Evolutionary conservation across 2,329 filamentous ascomycete genomes (phyloP).

Genomic region (Bipolaris bicolor): DNA sequence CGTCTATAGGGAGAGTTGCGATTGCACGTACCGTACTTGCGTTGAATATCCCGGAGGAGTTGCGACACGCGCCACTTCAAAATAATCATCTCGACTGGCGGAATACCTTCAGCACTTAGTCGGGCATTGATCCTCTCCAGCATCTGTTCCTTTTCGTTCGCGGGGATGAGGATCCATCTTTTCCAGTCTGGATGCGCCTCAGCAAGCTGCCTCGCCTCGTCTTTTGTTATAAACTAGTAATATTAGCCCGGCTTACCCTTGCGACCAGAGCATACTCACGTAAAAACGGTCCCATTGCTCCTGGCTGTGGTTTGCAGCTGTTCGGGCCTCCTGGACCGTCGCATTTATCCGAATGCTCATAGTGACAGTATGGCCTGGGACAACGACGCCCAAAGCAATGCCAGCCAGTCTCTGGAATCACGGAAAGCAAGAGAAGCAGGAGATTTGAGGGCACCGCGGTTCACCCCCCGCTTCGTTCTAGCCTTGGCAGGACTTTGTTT

Average conservation of each 20-base stretch:
- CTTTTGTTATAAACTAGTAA: conserved; percentile 46
- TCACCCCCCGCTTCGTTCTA: conserved; percentile 46
- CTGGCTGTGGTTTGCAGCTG: conserved; percentile 44
- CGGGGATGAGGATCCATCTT: conserved; percentile 47
- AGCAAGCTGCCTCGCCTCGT: conserved; percentile 45
- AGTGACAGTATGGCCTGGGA: conserved; percentile 27
- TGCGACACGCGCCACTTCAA: conserved; percentile 48
- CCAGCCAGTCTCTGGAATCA: conserved; percentile 38
- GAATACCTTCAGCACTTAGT: conserved; percentile 44
- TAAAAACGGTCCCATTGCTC: conserved; percentile 49
- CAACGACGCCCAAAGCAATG: conserved; percentile 30
- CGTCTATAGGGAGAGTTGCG: conserved; percentile 25
- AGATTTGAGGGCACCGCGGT: conserved; percentile 48
- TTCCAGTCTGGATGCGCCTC: conserved; percentile 47
- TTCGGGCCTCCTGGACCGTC: conserved; percentile 45
- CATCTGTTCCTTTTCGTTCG: conserved; percentile 47
- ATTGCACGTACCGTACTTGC: conserved; percentile 46
- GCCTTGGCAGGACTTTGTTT: conserved; percentile 48
- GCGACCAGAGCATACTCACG: conserved; percentile 33
- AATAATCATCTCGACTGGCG: conserved; percentile 47
- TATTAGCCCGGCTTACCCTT: conserved; percentile 31
- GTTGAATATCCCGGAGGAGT: conserved; percentile 44
- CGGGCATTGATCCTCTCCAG: conserved; percentile 44
- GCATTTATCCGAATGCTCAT: conserved; percentile 50
- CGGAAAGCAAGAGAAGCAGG: conserved; percentile 42